Percentiles rank a stretch among this genome's conserved stretches.
These are phyloP conservation scores for Tuber calosporum DNA, from an alignment of 495 filamentous ascomycete species.

Conservation along the genomic window DNA sequence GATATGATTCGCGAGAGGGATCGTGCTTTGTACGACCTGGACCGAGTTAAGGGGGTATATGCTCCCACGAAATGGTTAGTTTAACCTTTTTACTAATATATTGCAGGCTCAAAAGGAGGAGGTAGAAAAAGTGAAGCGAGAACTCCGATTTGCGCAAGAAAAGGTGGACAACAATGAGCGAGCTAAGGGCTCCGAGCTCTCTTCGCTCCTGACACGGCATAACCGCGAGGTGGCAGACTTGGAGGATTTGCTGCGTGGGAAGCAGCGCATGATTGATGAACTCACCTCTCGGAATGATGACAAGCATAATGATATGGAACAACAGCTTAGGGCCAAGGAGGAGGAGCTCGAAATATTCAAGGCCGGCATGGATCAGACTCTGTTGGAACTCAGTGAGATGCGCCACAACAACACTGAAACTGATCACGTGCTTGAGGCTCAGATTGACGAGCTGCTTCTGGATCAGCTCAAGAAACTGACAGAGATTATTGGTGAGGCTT, in stretches of 20 bases:
- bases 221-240: conserved; percentile 95
- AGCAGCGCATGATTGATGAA: conserved; percentile 83
- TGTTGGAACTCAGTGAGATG: conserved; percentile 84
- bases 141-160: conserved; percentile 84
- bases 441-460: conserved; percentile 80
- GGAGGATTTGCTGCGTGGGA: conserved; percentile 83
- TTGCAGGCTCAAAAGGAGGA: conserved; percentile 72
- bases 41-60: conserved; percentile 60
- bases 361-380: conserved; percentile 89
- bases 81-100: conserved; percentile 12
- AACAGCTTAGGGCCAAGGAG: conserved; percentile 80
- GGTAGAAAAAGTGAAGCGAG: conserved; percentile 91
- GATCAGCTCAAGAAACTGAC: conserved; percentile 85
- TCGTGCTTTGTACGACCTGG: conserved; percentile 85
- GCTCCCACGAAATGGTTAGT: neutral
- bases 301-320: conserved; percentile 75
- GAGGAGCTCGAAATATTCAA: conserved; percentile 96
- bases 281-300: conserved; percentile 66
- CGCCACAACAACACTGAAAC: conserved; percentile 53
- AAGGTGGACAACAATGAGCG: conserved; percentile 88
- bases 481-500: conserved; percentile 63
- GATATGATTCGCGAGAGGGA: conserved; percentile 98
- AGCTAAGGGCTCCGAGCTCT: conserved; percentile 87
- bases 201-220: conserved; percentile 86
- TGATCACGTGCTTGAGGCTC: conserved; percentile 76